These are phyloP conservation scores for Guillardia theta DNA, from an alignment of 78 protist genomes.

Conservation along the genomic window DNA sequence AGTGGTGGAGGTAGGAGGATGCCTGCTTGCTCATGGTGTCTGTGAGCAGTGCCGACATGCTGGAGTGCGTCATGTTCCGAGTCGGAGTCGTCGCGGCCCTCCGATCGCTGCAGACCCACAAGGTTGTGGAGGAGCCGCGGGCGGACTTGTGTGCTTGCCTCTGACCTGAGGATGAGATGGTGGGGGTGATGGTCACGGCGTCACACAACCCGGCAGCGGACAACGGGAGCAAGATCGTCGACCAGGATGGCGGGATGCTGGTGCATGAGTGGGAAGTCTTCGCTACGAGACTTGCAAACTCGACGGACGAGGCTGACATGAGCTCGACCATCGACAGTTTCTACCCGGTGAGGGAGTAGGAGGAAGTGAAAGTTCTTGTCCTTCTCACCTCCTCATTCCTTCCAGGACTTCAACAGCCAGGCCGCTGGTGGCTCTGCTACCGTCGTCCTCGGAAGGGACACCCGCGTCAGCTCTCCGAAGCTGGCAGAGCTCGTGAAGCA, in stretches of 20 bases:
- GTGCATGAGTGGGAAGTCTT: neutral
- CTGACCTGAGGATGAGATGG: neutral
- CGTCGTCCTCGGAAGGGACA: neutral
- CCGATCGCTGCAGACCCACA: neutral
- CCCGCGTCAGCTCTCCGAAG: neutral
- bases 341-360: too few species aligned
- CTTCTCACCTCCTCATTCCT: too few species aligned
- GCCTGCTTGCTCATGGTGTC: neutral
- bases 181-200: constrained; percentile 21
- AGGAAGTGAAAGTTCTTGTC: too few species aligned
- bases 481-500: neutral
- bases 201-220: neutral
- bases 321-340: too few species aligned
- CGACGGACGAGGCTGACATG: too few species aligned
- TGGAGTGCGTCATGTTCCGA: neutral
- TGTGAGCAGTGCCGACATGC: neutral
- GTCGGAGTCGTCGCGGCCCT: constrained; percentile 1
- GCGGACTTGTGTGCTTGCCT: neutral
- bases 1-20: neutral
- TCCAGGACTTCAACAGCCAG: neutral
- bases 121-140: neutral
- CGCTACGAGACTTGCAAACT: neutral
- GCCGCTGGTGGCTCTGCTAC: too few species aligned
- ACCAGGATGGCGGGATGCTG: constrained; percentile 15
- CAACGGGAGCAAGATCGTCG: constrained; percentile 34